These are phyloP conservation scores for Peronospora farinosa DNA, from an alignment of 352 stramenopile genomes.

Conservation along the genomic window DNA sequence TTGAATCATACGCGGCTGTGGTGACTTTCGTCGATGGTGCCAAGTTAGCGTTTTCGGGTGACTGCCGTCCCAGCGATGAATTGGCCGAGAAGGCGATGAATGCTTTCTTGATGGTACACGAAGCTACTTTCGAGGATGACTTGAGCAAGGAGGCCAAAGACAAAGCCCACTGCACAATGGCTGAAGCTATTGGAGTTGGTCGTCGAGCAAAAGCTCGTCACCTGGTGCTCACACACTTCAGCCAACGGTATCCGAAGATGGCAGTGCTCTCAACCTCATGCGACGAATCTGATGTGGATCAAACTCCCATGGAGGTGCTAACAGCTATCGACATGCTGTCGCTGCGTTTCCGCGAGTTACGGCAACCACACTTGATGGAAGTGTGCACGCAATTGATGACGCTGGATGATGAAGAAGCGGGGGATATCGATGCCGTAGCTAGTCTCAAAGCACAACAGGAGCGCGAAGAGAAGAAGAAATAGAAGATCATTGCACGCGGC, in stretches of 20 bases:
- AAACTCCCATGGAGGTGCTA: slow-evolving; percentile 42
- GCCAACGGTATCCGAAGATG: slow-evolving; percentile 81
- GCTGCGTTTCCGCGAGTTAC: slow-evolving; percentile 55
- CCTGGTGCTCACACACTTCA: slow-evolving; percentile 96
- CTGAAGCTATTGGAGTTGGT: slow-evolving; percentile 87
- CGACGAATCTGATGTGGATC: slow-evolving; percentile 6
- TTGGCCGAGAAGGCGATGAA: slow-evolving; percentile 49
- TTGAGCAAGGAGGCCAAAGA: slow-evolving; percentile 88
- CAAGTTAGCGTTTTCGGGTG: slow-evolving; percentile 91
- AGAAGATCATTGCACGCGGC: slow-evolving; percentile 16
- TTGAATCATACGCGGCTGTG: slow-evolving; percentile 87
- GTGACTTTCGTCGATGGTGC: slow-evolving; percentile 59
- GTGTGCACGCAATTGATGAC: slow-evolving; percentile 57
- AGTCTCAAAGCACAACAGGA: slow-evolving; percentile 19
- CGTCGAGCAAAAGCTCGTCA: slow-evolving; percentile 68
- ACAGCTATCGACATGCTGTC: slow-evolving; percentile 74
- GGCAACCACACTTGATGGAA: slow-evolving; percentile 55
- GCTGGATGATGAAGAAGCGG: slow-evolving; percentile 34
- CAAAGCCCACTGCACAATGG: slow-evolving; percentile 93
- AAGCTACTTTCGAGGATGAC: slow-evolving; percentile 96
- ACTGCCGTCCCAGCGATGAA: slow-evolving; percentile 87
- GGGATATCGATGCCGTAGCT: slow-evolving; percentile 7
- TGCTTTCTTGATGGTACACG: slow-evolving; percentile 92
- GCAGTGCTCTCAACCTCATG: slow-evolving; percentile 30
- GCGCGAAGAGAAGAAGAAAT: slow-evolving; percentile 21